Evolutionary conservation across 139 green algal species (phyloP), one percentile per base, ranked within the genome.

Genomic region (Micromonas commoda): DNA sequence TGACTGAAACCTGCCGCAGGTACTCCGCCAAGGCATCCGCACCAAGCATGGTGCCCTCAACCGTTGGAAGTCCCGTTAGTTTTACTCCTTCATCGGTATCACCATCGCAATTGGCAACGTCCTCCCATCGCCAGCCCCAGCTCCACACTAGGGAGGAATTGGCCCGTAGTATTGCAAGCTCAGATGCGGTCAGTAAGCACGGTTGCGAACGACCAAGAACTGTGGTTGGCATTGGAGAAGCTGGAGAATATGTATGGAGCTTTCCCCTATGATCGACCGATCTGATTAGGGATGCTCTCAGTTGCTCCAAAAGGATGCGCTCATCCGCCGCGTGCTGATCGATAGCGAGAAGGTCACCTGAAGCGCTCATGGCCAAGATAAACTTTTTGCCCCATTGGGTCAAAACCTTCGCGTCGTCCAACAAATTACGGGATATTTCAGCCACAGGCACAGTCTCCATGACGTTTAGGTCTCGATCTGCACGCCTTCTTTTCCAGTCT

Each of bases 311-410:
- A 35, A 73, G 79, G 31, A 95, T 87, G 9, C 90, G 84, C 64
- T 80, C 77, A n/a, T 95, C 89, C n/a, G 89, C 89, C 21, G 91
- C 91, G 81, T 96, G 91, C 78, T 93, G 91, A 78, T 96, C 91
- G 31, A 94, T 53, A 0, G 88, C 64, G n/a, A 87, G 73, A 73
- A 95, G 69, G 65, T 86, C 28, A 2, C 84, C 82, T n/a, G 28
- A 32, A 4, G 72, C 66, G 39, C 79, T 84, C 34, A 80, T 61
- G 2, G 88, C 28, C 0, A 88, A 33, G 24, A 94, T 61, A 61
- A 93, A 88, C 77, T 94, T 93, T 3, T 74, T 61, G 9, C 35
- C 67, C 21, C 45, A 33, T 29, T 74, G 67, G 2, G 9, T 38
- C 20, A 74, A 3, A 5, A 74, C 35, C 9, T 3, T 60, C 13